Base-by-base conservation (phyloP, 345 rosid genomes). In the Melaleuca quinquenervia region DNA sequence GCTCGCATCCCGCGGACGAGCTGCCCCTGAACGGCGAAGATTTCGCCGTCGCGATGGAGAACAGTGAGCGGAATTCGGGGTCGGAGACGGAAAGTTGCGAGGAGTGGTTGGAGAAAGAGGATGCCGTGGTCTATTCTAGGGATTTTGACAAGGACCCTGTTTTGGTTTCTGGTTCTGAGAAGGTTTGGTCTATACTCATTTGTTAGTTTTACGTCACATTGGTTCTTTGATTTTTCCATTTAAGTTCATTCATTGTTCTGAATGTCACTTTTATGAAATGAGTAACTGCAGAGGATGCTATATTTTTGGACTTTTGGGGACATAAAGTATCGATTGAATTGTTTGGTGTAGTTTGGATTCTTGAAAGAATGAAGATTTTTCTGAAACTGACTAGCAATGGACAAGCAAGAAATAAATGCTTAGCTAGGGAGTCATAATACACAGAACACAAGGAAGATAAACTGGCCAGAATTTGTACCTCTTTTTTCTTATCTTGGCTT, bases 91-190 rank as follows among this genome's bases (percentile, higher is more conserved):
- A 89, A 50, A 93, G 88, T 85, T 97, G 98, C 64, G 96, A 95
- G 89, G 92, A 93, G 85, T 96, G 97, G 97, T 87, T 97, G 91
- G 93, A 89, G 86, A 93, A 90, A 87, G 93, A 92, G 87, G 99
- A 96, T 85, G 90, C 92, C 54, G 93, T 93, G 64, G 84, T 84
- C 58, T 92, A 93, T 89, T 88, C 95, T 13, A 94, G 99, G 88
- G 96, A 95, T 91, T 96, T 96, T 85, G 87, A 80, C 49, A 92
- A 94, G 88, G 94, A 92, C 91, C 99, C 98, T 20, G 52, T 97
- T 84, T 86, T 87, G 87, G 90, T 97, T 86, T 85, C 90, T 82
- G 98, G 98, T 85, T 91, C 83, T 83, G 92, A 89, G 18, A 89
- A 88, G 91, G 92, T 92, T 78, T 52, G 90, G 84, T 80, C 82